phyloP scores from a whole-genome alignment of 441 rosid species.

The Pelargonium fulgidum region DNA sequence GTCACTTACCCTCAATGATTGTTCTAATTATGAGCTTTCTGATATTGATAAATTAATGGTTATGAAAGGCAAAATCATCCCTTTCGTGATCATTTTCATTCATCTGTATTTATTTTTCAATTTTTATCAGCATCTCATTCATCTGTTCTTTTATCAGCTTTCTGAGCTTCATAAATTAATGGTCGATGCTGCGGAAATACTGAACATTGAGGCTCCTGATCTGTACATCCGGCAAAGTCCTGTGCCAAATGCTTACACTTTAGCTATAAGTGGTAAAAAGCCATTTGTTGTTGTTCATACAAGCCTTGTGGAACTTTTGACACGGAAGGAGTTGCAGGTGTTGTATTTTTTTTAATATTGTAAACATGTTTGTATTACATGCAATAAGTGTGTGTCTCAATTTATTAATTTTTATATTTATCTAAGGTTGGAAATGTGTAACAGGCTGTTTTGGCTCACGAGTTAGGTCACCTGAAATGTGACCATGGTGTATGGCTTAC shows the following conservation, averaged over 20 bases:
- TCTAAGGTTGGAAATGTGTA: neutral
- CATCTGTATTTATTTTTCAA: neutral
- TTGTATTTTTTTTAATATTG: constrained; percentile 17
- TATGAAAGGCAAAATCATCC: neutral
- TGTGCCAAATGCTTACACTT: constrained; percentile 82
- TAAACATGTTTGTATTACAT: constrained; percentile 19
- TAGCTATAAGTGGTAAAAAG: constrained; percentile 79
- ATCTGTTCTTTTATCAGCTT: constrained; percentile 40
- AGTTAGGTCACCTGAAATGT: constrained; percentile 90
- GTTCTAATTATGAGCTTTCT: neutral
- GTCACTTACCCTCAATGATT: neutral
- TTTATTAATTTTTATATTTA: neutral
- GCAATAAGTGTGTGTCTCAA: too few relatives aligned
- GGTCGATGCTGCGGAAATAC: constrained; percentile 70
- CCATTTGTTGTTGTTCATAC: constrained; percentile 90
- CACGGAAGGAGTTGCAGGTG: constrained; percentile 83
- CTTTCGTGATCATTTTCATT: too few relatives aligned
- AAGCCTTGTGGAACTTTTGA: constrained; percentile 83
- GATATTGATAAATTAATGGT: neutral
- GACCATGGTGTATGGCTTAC: constrained; percentile 98
- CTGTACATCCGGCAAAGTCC: constrained; percentile 92
- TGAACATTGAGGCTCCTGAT: constrained; percentile 80
- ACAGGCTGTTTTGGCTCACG: constrained; percentile 94
- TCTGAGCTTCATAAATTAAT: constrained; percentile 76
- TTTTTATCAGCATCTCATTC: neutral